phyloP scores from a whole-genome alignment of 331 rosid species.

The Quercus phellos region DNA sequence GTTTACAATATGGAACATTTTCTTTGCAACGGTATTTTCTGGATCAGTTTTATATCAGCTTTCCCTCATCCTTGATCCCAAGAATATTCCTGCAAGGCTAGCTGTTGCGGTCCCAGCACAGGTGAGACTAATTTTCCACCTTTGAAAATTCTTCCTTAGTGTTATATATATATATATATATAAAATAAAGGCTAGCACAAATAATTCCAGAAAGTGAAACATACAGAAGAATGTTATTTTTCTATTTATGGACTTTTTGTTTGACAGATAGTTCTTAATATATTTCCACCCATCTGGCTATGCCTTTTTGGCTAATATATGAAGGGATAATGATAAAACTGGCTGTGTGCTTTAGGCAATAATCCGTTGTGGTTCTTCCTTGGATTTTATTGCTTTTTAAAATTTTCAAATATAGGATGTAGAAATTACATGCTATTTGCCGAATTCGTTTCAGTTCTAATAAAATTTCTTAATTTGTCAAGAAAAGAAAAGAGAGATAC shows the following conservation, averaged over 20 bases:
- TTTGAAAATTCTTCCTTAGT: background rate
- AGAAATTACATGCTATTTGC: too few relatives aligned
- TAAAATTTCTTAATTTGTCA: too few relatives aligned
- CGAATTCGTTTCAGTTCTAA: too few relatives aligned
- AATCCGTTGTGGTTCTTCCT: background rate
- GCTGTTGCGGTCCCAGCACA: constrained; percentile 86
- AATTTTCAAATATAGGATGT: background rate
- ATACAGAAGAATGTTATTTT: background rate
- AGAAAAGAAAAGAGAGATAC: too few relatives aligned
- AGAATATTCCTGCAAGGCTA: constrained; percentile 61
- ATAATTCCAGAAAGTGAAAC: background rate
- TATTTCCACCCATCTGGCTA: background rate
- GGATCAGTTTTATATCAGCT: constrained; percentile 62
- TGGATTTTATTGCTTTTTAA: background rate
- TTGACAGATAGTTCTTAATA: background rate
- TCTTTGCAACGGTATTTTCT: constrained; percentile 85
- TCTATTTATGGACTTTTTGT: background rate
- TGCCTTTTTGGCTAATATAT: background rate
- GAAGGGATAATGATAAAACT: background rate
- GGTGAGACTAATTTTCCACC: constrained; percentile 45
- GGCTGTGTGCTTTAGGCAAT: background rate
- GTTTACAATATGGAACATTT: constrained; percentile 91
- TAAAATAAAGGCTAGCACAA: background rate
- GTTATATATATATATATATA: background rate
- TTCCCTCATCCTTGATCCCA: constrained; percentile 60